Base-by-base conservation (phyloP, 1,284 basidiomycete species). In the Moniliella sp. region DNA sequence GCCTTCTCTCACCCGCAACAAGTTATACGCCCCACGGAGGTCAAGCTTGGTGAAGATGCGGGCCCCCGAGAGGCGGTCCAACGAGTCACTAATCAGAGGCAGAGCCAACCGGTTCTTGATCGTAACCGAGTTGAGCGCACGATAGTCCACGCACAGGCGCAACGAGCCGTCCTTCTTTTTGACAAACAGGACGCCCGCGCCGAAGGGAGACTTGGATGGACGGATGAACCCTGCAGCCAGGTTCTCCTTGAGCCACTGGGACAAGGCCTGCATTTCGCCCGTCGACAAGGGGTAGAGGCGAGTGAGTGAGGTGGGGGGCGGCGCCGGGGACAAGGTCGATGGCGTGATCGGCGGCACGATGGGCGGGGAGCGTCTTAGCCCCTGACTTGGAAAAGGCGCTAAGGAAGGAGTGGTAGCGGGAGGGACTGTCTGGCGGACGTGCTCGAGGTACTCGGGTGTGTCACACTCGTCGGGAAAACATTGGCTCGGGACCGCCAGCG, bases 111-210 rank as follows among this genome's bases (percentile, higher is more conserved):
- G 29, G 18, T 32, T 18, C 19, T 36, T 36, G 16, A 31, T 12
- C 10, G 33, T 30, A 29, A 35, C 26, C 11, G 12, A 14, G 28
- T 35, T 35, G 28, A 30, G 15, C 27, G 16, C 4, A 19, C 61
- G 45, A 43, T 65, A 70, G 37, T 70, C 64, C 0, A 67, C 56
- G 31, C 64, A 65, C 0, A 66, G 53, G 0, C 61, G 42, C 0
- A 64, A 41, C 0, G 39, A 32, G 3, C 65, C 62, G 5, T 25
- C 27, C 36, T 18, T 27, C 18, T 31, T 35, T 3, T 11, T 19
- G 4, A 29, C 35, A 14, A 36, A 33, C 4, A 33, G 21, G 23
- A 32, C 5, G 4, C 15, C 19, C 10, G 32, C 13, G 12, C 27
- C 32, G 10, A 26, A 29, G 14, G 31, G 25, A 11, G 19, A 26